These are phyloP conservation scores for Blastomyces emzantsi DNA, from an alignment of 2,329 filamentous ascomycete species.

Conservation along the genomic window DNA sequence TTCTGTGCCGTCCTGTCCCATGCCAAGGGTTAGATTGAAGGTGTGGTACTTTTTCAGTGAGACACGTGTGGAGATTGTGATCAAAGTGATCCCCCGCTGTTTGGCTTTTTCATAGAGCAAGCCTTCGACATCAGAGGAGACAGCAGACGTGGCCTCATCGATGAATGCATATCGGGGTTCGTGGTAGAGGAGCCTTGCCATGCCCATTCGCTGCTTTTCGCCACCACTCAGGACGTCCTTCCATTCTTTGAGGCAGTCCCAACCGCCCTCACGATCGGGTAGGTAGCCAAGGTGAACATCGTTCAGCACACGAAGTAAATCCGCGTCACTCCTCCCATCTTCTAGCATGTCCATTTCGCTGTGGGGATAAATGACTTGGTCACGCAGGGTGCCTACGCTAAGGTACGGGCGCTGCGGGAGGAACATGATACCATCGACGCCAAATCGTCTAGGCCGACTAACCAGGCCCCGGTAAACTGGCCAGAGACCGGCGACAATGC, in stretches of 20 bases:
- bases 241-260: conserved; percentile 96
- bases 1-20: conserved; percentile 69
- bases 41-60: conserved; percentile 95
- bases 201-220: conserved; percentile 92
- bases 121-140: conserved; percentile 89
- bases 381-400: conserved; percentile 81
- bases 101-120: conserved; percentile 89
- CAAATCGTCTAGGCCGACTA: conserved; percentile 69
- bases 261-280: conserved; percentile 84
- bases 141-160: conserved; percentile 91
- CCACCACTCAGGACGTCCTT: conserved; percentile 96
- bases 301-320: conserved; percentile 69
- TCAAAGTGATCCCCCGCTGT: conserved; percentile 84
- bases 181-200: conserved; percentile 85
- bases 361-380: conserved; percentile 97
- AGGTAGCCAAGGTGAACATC: conserved; percentile 82
- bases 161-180: conserved; percentile 91
- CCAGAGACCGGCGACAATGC: conserved; percentile 88
- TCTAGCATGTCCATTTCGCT: conserved; percentile 89
- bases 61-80: conserved; percentile 90
- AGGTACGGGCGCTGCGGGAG: conserved; percentile 89
- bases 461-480: conserved; percentile 90
- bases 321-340: conserved; percentile 64
- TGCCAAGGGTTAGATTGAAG: conserved; percentile 76
- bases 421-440: conserved; percentile 95